Evolutionary conservation across 2,329 filamentous ascomycete species (phyloP), one percentile per base, ranked within the genome.

Genomic region (Cladosporium austrohemisphaericum): DNA sequence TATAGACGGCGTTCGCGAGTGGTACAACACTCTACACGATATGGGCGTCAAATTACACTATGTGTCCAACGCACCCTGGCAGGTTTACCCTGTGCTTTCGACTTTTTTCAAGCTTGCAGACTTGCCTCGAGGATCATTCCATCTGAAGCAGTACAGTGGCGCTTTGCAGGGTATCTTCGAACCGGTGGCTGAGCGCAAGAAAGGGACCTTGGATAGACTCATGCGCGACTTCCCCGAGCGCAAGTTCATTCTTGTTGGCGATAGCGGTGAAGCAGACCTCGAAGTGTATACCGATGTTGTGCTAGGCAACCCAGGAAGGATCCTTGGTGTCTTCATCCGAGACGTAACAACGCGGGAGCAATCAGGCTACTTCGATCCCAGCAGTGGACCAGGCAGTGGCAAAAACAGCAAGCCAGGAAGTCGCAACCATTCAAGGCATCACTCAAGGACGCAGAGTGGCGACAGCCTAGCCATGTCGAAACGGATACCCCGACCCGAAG

Each of bases 61-160:
- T 67, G 94, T 95, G 56, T 98, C 93, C n/a, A 98, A 98, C 68
- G 95, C 92, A 43, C 93, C 93, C 0, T 98, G 94, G 94, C 94
- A 98, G 66, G 77, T 98, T 5, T 98, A 88, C 60, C 93, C 93
- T 0, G 82, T 97, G 2, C 73, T 98, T 9, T 85, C 88, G 4
- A 88, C 81, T 46, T 98, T 86, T 65, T 95, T 97, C 66, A 82
- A 84, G 56, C 70, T 85, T 32, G 86, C 87, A 5, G 86, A 86
- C 1, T 72, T 98, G 1, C 93, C 93, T 0, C 80, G 80, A 1
- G 94, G 93, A 0, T 96, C 92, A 0, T 87, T 97, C 57, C 94
- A 98, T 65, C 69, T 98, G 57, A 98, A 98, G 68, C 89, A 95
- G 57, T 98, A 98, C 68, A 88, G 83, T 53, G 93, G 94, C 40